Conservation (phyloP, 2,329 filamentous ascomycete genomes). For the Mariannaea elegans region DNA sequence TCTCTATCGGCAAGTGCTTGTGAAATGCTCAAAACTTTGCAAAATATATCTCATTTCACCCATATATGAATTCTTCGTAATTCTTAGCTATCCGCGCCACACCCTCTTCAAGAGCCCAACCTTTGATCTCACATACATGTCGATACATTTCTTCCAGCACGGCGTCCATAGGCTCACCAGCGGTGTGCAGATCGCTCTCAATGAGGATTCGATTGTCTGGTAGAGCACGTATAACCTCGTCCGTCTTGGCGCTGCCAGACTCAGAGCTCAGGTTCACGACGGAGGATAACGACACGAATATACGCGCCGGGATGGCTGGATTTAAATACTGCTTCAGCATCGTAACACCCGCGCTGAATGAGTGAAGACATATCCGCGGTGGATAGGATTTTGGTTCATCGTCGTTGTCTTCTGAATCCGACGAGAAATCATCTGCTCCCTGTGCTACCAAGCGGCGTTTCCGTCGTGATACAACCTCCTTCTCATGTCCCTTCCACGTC, state of each 20-base stretch:
- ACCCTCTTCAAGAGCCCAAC: slow-evolving; percentile 79
- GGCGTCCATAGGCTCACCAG: slow-evolving; percentile 82
- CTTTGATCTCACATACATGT: slow-evolving; percentile 80
- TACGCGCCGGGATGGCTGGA: slow-evolving; percentile 73
- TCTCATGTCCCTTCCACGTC: slow-evolving; percentile 77
- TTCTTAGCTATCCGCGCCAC: slow-evolving; percentile 74
- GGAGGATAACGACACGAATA: slow-evolving; percentile 90
- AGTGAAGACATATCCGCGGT: slow-evolving; percentile 91
- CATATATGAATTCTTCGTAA: slow-evolving; percentile 81
- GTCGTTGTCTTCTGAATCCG: slow-evolving; percentile 48
- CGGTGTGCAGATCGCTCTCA: slow-evolving; percentile 89
- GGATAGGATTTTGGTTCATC: slow-evolving; percentile 71
- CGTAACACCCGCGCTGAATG: slow-evolving; percentile 83
- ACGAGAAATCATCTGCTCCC: slow-evolving; percentile 57
- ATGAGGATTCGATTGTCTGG: slow-evolving; percentile 83
- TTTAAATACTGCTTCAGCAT: slow-evolving; percentile 81
- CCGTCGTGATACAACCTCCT: slow-evolving; percentile 65
- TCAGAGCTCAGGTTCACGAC: slow-evolving; percentile 78
- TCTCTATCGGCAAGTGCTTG: background rate
- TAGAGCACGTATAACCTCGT: slow-evolving; percentile 73
- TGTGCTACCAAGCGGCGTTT: slow-evolving; percentile 61
- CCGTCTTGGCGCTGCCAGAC: slow-evolving; percentile 58
- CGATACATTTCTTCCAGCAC: slow-evolving; percentile 78
- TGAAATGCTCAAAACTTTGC: background rate
- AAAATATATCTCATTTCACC: slow-evolving; percentile 43